Evolutionary conservation across 805 yeast species (phyloP).

Genomic region (Phaffomyces antillensis): DNA sequence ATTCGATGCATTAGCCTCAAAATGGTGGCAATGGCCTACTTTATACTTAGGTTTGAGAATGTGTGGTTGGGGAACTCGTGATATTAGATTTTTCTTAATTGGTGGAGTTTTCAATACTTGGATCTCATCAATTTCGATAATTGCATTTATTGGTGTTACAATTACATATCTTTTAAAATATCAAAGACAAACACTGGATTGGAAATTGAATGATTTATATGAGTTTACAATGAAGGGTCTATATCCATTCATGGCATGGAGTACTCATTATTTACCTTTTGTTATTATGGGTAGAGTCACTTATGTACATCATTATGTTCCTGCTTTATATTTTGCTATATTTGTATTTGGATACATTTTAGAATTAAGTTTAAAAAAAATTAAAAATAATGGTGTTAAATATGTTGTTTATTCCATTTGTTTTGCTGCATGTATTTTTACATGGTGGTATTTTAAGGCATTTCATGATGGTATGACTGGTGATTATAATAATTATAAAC

Average conservation of each 20-base stretch:
- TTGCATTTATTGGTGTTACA: conserved; percentile 38
- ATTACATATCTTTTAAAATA: conserved; percentile 40
- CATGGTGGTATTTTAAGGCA: conserved; percentile 56
- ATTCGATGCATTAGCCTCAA: conserved; percentile 60
- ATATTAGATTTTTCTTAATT: conserved; percentile 55
- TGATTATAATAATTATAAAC: conserved; percentile 35
- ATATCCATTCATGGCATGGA: conserved; percentile 88
- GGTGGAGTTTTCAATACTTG: conserved; percentile 76
- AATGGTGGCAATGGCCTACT: conserved; percentile 86
- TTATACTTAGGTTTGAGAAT: conserved; percentile 65
- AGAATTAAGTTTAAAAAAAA: conserved; percentile 20
- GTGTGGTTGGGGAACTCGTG: conserved; percentile 59
- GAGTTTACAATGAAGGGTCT: conserved; percentile 56
- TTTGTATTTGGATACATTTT: conserved; percentile 41
- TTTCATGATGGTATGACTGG: conserved; percentile 79
- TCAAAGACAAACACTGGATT: conserved; percentile 61
- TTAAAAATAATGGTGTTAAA: conserved; percentile 18
- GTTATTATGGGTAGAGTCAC: conserved; percentile 93
- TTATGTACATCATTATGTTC: conserved; percentile 93
- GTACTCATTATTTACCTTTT: conserved; percentile 82
- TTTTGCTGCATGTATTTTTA: conserved; percentile 46
- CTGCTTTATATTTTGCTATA: conserved; percentile 92
- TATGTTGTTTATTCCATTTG: conserved; percentile 34
- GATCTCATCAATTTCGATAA: conserved; percentile 55
- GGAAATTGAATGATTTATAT: conserved; percentile 35